Conservation (phyloP, 2,329 filamentous ascomycete genomes). For the Cryphonectria radicalis region DNA sequence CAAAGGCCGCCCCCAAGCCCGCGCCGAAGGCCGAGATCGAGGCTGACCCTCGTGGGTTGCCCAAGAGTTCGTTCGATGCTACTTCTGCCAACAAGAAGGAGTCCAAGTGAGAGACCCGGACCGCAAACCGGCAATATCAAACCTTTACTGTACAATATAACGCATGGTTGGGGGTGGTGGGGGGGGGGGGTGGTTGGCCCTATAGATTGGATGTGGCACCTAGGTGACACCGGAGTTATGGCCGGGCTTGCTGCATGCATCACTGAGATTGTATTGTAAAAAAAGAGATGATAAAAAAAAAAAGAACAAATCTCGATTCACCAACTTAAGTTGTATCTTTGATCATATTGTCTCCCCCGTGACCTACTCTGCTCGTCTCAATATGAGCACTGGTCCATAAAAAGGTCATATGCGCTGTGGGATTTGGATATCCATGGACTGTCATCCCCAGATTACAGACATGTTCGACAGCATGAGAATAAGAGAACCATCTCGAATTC, state of each 20-base stretch:
- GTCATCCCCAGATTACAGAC: background rate
- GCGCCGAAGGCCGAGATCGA: slow-evolving; percentile 16
- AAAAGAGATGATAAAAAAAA: background rate
- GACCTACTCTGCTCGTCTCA: background rate
- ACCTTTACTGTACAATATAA: slow-evolving; percentile 34
- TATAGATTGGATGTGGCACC: background rate
- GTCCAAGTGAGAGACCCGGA: slow-evolving; percentile 10
- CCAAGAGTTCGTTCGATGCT: slow-evolving; percentile 38
- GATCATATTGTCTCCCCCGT: background rate
- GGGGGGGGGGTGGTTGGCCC: slow-evolving; percentile 18
- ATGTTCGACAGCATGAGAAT: background rate
- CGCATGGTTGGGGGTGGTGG: slow-evolving; percentile 30
- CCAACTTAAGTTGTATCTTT: background rate
- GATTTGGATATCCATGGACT: background rate
- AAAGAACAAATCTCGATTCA: slow-evolving; percentile 16
- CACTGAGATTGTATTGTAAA: background rate
- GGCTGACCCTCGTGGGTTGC: slow-evolving; percentile 28
- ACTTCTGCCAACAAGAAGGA: slow-evolving; percentile 38
- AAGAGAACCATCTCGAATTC: slow-evolving; percentile 5
- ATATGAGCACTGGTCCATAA: background rate
- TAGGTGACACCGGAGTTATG: slow-evolving; percentile 4
- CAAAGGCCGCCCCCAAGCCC: slow-evolving; percentile 4
- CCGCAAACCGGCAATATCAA: slow-evolving; percentile 10
- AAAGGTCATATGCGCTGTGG: background rate
- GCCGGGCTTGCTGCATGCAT: background rate